Conservation (phyloP, 1,284 basidiomycete genomes). For the Amylostereum areolatum region DNA sequence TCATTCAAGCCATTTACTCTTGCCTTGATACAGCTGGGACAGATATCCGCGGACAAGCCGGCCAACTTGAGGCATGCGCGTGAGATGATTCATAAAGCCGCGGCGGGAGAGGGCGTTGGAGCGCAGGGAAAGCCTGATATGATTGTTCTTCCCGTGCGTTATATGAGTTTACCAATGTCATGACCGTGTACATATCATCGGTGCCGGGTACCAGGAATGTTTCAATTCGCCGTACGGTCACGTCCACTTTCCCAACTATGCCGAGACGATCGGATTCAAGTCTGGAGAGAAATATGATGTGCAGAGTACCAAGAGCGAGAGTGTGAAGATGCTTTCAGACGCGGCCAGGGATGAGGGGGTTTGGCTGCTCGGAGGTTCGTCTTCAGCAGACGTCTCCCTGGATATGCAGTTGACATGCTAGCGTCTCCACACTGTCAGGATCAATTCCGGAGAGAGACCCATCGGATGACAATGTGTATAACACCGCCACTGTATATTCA, state of each 20-base stretch:
- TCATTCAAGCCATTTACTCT: slow-evolving; percentile 72
- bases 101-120: slow-evolving; percentile 30
- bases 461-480: slow-evolving; percentile 72
- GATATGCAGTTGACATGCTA: neutral
- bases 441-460: slow-evolving; percentile 83
- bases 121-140: slow-evolving; percentile 61
- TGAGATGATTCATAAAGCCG: slow-evolving; percentile 73
- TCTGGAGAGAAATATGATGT: slow-evolving; percentile 54
- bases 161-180: neutral
- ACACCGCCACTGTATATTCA: slow-evolving; percentile 88
- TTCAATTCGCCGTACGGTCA: slow-evolving; percentile 98
- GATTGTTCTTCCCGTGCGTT: slow-evolving; percentile 80
- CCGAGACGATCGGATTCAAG: slow-evolving; percentile 70
- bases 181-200: neutral
- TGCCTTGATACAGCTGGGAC: slow-evolving; percentile 82
- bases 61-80: slow-evolving; percentile 74
- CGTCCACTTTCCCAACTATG: slow-evolving; percentile 77
- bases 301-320: slow-evolving; percentile 62
- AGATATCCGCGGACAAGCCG: slow-evolving; percentile 67
- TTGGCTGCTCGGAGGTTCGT: slow-evolving; percentile 88
- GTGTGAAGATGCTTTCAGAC: slow-evolving; percentile 76
- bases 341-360: slow-evolving; percentile 77
- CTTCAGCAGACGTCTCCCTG: neutral
- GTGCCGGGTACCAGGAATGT: slow-evolving; percentile 64
- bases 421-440: slow-evolving; percentile 37